Evolutionary conservation across 768 basidiomycete genomes (phyloP), one percentile per base, ranked within the genome.

Genomic region (Kwoniella sp.): DNA sequence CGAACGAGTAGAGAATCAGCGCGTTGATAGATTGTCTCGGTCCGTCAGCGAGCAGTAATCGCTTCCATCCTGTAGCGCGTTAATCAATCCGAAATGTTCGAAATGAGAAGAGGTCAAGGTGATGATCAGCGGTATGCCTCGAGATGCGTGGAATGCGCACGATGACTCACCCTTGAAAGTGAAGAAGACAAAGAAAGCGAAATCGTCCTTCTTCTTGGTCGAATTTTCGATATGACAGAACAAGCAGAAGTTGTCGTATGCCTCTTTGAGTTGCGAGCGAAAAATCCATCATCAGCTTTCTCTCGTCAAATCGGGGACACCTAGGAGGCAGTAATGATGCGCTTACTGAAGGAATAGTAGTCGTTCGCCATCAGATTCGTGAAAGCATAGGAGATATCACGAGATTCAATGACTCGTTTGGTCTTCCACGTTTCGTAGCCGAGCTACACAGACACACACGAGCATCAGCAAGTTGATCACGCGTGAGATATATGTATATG

Each of bases 171-270:
- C 95, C 84, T 99, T 99, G 86, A 99, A 98, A 0, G 90, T 90
- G 82, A 99, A 99, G 86, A 98, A 99, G 77, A 98, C 86, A 81
- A 96, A 99, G 85, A 98, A 98, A 33, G 95, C 94, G 81, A 99
- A 93, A 76, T 96, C 92, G 77, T 99, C 96, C 80, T 89, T 93
- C 66, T 87, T 88, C 85, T 95, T 97, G 29, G 92, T 93, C 26
- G 96, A 98, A 76, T 91, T 88, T 76, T 88, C 88, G 81, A 99
- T 96, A 71, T 97, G 92, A 71, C 90, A 88, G 79, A 98, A 98
- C 84, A 99, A 93, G 81, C 96, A 98, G 80, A 97, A 97, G 79
- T 95, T 91, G 79, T 95, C 89, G 80, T 97, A 99, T 46, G 90
- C 92, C 57, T 91, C 92, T 94, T 73, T 9, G 33, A 33, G 47